Evolutionary conservation across 2,329 filamentous ascomycete species (phyloP), one percentile per base, ranked within the genome.

Genomic region (Penicillium sp.): DNA sequence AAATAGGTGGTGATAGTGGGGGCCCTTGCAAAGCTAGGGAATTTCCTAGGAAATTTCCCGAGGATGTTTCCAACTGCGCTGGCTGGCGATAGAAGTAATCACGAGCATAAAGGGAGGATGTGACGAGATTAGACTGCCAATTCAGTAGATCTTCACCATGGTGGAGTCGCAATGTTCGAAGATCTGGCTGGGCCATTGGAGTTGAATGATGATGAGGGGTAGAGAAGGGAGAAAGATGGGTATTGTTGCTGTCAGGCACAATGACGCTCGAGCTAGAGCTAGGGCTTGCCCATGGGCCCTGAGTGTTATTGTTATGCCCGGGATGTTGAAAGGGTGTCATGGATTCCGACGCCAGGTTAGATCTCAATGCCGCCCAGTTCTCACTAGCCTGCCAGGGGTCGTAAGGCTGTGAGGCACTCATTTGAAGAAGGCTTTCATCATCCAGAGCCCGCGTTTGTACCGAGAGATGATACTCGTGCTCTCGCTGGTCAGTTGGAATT

Each of bases 361-460:
- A 62, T 50, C 47, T 52, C 41, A 54, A 60, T 34, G 48, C 49
- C 34, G 55, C 26, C 63, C 63, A 65, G 39, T 51, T 54, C 16
- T 51, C 50, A 46, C 42, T 24, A 32, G 51, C 40, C 18, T 20
- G 18, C 32, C 52, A 52, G 40, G 54, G 56, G 46, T 57, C 34
- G 42, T 47, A 46, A 47, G 46, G 29, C n/a, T 50, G 49, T 23
- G 40, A 52, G 41, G 44, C 39, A 35, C 50, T 45, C 22, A 41
- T 38, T 26, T 52, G 51, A 39, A 49, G 35, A 45, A 48, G 39
- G 32, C 43, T 47, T 50, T 52, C 48, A 13, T 49, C 43, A 35
- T 46, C 44, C 13, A 55, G 27, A 16, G 48, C 39, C 27, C 48
- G 51, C 49, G 56, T 52, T 54, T 52, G 57, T 49, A 44, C 55